Evolutionary conservation across 345 rosid species (phyloP).

Genomic region (Gynandropsis gynandra): DNA sequence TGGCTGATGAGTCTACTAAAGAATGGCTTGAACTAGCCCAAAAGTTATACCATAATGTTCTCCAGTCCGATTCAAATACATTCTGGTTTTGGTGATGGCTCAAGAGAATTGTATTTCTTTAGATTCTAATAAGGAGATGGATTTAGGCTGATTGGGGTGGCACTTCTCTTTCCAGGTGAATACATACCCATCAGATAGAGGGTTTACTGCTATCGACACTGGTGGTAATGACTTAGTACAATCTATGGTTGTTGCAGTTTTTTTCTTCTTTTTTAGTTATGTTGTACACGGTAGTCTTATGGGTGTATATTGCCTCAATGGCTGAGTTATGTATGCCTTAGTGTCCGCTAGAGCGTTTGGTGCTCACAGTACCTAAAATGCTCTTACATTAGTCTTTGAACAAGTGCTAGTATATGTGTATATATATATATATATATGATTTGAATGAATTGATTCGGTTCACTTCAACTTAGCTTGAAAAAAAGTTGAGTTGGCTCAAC

Average conservation of each 20-base stretch:
- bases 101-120: conserved; percentile 5
- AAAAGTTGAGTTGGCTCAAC: too few species aligned
- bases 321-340: too few species aligned
- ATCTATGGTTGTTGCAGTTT: conserved; percentile 87
- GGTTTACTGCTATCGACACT: conserved; percentile 92
- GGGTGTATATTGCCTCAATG: neutral
- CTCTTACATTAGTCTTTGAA: conserved; percentile 5
- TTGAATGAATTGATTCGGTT: neutral
- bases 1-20: conserved; percentile 72
- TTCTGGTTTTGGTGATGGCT: conserved; percentile 4
- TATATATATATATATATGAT: too few species aligned
- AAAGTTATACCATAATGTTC: conserved; percentile 44
- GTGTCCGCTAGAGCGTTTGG: too few species aligned
- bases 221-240: conserved; percentile 98
- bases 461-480: conserved; percentile 1
- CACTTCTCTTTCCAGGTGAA: conserved; percentile 53
- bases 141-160: conserved; percentile 15
- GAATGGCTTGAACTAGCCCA: conserved; percentile 93
- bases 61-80: neutral
- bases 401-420: too few species aligned
- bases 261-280: neutral
- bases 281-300: neutral
- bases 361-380: too few species aligned
- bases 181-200: conserved; percentile 88
- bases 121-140: neutral